A percentile compares a stretch with the other conserved stretches of the same genome.
These are phyloP conservation scores for Mycena metata DNA, from an alignment of 768 basidiomycete species.

Conservation along the genomic window DNA sequence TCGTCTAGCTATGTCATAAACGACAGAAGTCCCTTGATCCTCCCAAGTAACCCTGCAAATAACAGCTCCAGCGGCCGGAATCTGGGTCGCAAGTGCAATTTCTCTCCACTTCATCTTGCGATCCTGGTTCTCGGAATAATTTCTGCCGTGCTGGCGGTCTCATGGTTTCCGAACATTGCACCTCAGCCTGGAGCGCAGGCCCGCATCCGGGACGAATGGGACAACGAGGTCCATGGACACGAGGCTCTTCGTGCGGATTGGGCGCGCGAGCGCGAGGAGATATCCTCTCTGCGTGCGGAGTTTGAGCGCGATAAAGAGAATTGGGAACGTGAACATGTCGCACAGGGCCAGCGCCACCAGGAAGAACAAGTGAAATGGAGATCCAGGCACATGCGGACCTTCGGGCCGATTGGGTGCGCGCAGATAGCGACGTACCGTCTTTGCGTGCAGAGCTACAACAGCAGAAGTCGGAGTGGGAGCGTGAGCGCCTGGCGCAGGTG, in stretches of 20 bases:
- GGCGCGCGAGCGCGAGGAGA: conserved; percentile 20
- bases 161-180: conserved; percentile 6
- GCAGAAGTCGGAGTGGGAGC: conserved; percentile 22
- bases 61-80: conserved; percentile 15
- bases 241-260: conserved; percentile 24
- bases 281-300: conserved; percentile 19
- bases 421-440: conserved; percentile 16
- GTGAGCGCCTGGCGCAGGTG: conserved; percentile 20
- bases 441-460: conserved; percentile 19
- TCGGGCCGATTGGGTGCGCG: conserved; percentile 20
- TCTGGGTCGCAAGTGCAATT: conserved; percentile 15
- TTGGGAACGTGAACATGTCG: conserved; percentile 15
- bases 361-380: conserved; percentile 25
- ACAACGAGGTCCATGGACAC: conserved; percentile 22
- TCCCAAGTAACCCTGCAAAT: conserved; percentile 17
- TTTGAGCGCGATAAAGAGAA: conserved; percentile 13
- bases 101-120: conserved; percentile 23
- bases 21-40: conserved; percentile 9
- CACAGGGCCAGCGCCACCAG: conserved; percentile 18
- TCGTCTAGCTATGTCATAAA: conserved; percentile 16
- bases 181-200: conserved; percentile 8
- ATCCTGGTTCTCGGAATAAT: conserved; percentile 19
- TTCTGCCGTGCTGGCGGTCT: conserved; percentile 23
- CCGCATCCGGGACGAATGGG: conserved; percentile 9
- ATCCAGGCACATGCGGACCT: conserved; percentile 23